Conservation (phyloP, 2,329 filamentous ascomycete genomes). For the Fusarium napiforme region DNA sequence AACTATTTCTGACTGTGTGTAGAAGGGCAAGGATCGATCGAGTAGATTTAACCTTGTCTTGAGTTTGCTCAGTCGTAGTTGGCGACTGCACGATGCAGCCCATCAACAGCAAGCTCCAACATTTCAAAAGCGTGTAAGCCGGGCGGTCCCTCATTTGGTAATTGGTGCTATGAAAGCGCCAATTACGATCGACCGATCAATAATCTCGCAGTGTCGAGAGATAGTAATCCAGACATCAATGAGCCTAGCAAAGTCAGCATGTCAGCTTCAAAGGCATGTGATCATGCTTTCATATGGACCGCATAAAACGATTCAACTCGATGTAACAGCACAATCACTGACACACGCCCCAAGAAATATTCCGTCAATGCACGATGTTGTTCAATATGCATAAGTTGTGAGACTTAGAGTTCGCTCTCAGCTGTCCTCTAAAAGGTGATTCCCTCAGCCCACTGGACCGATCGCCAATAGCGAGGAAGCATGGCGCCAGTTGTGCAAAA, state of each 20-base stretch:
- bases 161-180: neutral
- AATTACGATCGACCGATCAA: constrained; percentile 7
- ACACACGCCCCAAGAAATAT: neutral
- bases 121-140: constrained; percentile 22
- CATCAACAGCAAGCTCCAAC: constrained; percentile 9
- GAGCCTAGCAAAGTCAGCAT: constrained; percentile 14
- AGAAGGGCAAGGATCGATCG: constrained; percentile 4
- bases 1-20: constrained; percentile 2
- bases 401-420: constrained; percentile 19
- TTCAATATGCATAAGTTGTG: constrained; percentile 26
- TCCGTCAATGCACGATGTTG: neutral
- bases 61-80: constrained; percentile 4
- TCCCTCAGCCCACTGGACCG: neutral
- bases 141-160: constrained; percentile 2
- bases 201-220: constrained; percentile 1
- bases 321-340: constrained; percentile 17
- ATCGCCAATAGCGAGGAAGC: constrained; percentile 16
- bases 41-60: constrained; percentile 3
- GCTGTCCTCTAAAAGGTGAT: constrained; percentile 6
- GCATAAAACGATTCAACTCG: constrained; percentile 12
- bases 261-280: constrained; percentile 18
- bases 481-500: constrained; percentile 11
- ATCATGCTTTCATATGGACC: constrained; percentile 5
- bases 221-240: neutral
- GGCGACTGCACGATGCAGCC: neutral